Evolutionary conservation across 2,329 filamentous ascomycete species (phyloP), one percentile per base, ranked within the genome.

Genomic region (Exophiala aquamarina): DNA sequence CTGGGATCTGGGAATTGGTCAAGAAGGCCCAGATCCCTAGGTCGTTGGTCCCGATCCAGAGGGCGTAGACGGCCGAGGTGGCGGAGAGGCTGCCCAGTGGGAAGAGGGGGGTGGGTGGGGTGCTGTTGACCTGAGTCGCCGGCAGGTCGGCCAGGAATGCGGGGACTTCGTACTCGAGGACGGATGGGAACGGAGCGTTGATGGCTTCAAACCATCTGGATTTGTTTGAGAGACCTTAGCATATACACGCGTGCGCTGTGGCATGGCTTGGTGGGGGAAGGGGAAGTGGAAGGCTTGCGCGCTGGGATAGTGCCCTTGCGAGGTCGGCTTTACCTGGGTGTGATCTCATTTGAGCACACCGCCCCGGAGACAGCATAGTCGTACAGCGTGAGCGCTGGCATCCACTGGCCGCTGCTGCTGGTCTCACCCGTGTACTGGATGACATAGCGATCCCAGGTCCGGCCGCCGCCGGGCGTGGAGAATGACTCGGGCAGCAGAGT

Each of bases 41-140:
- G 60, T 93, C 87, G 61, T 92, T 92, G 18, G 86, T 90, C 3
- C 87, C 87, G 58, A 91, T 89, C 85, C 85, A 91, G 41, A 91
- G 77, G 1, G 81, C 76, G 60, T 89, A 91, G 2, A 88, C 81
- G 0, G 86, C 50, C 17, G 49, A 45, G 13, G 40, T 21, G 13
- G 55, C 37, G 1, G 54, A 41, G 21, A 59, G 44, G 5, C 46
- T 29, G 0, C n/a, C 17, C n/a, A 54, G 49, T 6, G 42, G 45
- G 36, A 52, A 56, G 35, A 44, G 52, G 17, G 48, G 38, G 9
- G 44, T 37, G 15, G 46, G 39, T 6, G 53, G 51, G 2, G 52
- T 52, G 29, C 46, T 47, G 39, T 57, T 57, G 47, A 49, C 34
- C 4, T 48, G 48, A 6, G 31, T 42, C 9, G 53, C 36, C 10